Percentiles rank a stretch among this genome's conserved stretches.
These are phyloP conservation scores for Rhynchospora breviuscula DNA, from an alignment of 176 grass and related monocot genomes.

Conservation along the genomic window DNA sequence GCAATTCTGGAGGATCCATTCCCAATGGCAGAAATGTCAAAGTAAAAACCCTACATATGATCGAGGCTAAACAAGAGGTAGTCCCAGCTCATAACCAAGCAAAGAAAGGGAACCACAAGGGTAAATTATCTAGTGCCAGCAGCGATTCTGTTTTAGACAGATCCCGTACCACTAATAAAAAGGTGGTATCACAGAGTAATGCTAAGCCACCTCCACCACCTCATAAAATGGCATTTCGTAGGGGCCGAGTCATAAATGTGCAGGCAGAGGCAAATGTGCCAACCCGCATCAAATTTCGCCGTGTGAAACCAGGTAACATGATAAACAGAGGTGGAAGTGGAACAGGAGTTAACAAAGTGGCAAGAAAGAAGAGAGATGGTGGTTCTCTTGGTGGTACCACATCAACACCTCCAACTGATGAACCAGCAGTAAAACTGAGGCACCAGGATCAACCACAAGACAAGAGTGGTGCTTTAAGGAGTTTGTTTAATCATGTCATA, in stretches of 20 bases:
- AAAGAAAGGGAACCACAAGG: not conserved
- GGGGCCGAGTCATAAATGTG: conserved; percentile 18
- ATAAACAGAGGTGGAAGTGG: not conserved
- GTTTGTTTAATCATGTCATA: conserved; percentile 44
- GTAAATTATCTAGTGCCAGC: conserved; percentile 12
- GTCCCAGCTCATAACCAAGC: conserved; percentile 8
- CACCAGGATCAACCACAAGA: conserved; percentile 20
- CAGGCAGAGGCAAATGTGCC: conserved; percentile 19
- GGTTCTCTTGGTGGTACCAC: not conserved
- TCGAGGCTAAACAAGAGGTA: conserved; percentile 32
- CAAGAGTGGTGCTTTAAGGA: conserved; percentile 11
- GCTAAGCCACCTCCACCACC: not conserved
- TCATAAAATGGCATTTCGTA: conserved; percentile 31
- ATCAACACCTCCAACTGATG: conserved; percentile 2
- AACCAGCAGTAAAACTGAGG: conserved; percentile 23
- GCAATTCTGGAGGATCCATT: conserved; percentile 19
- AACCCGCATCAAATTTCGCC: conserved; percentile 19
- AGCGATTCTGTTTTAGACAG: not conserved
- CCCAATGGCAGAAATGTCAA: conserved; percentile 13
- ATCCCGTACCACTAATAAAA: not conserved
- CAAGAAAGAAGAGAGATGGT: conserved; percentile 4
- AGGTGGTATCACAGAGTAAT: not conserved
- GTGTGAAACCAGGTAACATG: not conserved
- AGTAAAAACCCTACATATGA: conserved; percentile 32
- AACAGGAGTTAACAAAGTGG: not conserved